Conservation (phyloP, 176 grass and related monocot genomes). For the Urochloa ruziziensis region DNA sequence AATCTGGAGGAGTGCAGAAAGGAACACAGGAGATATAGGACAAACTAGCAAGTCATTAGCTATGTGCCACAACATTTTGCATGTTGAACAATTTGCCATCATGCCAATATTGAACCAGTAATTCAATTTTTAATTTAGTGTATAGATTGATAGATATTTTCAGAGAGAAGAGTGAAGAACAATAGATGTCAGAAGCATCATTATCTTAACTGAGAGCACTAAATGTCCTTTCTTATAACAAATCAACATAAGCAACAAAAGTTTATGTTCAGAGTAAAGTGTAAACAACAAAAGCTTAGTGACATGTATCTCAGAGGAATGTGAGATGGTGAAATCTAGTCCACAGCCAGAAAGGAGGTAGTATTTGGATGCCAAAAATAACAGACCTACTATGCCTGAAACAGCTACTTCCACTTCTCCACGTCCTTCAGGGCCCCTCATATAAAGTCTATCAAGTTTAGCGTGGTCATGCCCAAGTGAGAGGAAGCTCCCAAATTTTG, state of each 20-base stretch:
- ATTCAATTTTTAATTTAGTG: background rate
- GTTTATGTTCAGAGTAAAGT: too few relatives aligned
- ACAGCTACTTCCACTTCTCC: slow-evolving; percentile 99
- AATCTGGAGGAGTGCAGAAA: too few relatives aligned
- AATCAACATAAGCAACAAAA: background rate
- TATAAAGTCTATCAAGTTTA: slow-evolving; percentile 81
- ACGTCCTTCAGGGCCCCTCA: slow-evolving; percentile 90
- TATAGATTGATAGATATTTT: background rate
- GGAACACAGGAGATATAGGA: too few relatives aligned
- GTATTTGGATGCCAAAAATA: background rate
- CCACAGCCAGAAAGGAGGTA: background rate
- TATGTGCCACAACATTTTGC: background rate
- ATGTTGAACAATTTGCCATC: background rate
- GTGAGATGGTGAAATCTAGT: too few relatives aligned
- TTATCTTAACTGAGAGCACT: background rate
- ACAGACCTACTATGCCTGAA: slow-evolving; percentile 77
- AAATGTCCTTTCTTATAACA: slow-evolving; percentile 3
- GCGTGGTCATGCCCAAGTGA: slow-evolving; percentile 62
- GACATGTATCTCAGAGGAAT: too few relatives aligned
- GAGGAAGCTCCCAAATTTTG: slow-evolving; percentile 73
- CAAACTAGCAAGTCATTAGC: background rate
- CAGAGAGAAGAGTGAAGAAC: background rate
- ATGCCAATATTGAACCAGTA: background rate
- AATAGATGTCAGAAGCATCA: background rate
- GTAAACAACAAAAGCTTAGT: too few relatives aligned